Base-by-base conservation (phyloP, 2,329 filamentous ascomycete species). In the Orbilia blumenaviensis region DNA sequence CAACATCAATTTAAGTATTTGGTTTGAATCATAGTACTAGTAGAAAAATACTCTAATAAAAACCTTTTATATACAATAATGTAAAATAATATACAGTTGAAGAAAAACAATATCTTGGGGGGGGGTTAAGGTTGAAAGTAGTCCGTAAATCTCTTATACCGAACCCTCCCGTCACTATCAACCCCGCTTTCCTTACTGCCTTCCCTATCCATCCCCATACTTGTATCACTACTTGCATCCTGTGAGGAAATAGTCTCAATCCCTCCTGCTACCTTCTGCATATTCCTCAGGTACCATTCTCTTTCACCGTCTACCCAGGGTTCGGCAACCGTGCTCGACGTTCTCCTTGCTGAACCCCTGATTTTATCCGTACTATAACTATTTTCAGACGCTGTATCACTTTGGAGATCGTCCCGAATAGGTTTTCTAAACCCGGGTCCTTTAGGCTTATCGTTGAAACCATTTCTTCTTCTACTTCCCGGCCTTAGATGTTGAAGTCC, bases 231-330 rank as follows among this genome's bases (percentile, higher is more conserved):
- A 23, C 18, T 41, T 4, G 46, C 58, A 41, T 52, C 61, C 34
- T 66, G 61, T 14, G 69, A 66, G 2, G 36, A 29, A 32, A 74
- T 74, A 14, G 69, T 44, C 27, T 62, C 62, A 61, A 66, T 74
- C n/a, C 52, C 61, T 8, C 23, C 50, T 16, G 48, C 48, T 34
- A 74, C 41, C 25, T 29, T 66, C 10, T 54, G 27, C 32, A 66
- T 42, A n/a, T 41, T 66, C 8, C 52, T 56, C 50, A 74, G 27
- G 29, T 74, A 46, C n/a, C 69, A 61, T 46, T 62, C 52, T 25
- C 69, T 61, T 25, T 62, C 69, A 23, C 34, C 69, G 14, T 66
- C 62, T 10, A 66, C 63, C 36, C 61, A 44, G 16, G 69, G 23
- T 38, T 74, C 69, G 14, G 25, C 38, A 34, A 46, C 36, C 3